Evolutionary conservation across 148 eudicot species (phyloP).

Genomic region (Fagopyrum esculentum): DNA sequence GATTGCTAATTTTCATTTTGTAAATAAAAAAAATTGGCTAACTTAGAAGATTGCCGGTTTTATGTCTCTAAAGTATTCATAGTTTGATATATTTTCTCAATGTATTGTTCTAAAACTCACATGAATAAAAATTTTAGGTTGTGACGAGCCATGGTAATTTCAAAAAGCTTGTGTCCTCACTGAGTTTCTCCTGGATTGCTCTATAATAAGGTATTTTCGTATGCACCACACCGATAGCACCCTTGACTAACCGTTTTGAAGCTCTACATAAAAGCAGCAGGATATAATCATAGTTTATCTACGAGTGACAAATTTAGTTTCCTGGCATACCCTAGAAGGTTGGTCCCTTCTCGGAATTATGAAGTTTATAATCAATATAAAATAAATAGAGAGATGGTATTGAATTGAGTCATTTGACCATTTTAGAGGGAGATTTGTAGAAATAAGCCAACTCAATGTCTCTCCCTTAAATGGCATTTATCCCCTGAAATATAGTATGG

Average conservation of each 20-base stretch:
- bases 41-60: background rate
- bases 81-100: background rate
- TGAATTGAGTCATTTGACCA: too few relatives aligned
- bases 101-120: background rate
- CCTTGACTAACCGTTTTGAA: background rate
- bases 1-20: background rate
- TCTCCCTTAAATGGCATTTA: too few relatives aligned
- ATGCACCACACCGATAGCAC: background rate
- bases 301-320: background rate
- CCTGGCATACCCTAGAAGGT: background rate
- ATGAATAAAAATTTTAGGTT: background rate
- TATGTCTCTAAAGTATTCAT: background rate
- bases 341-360: background rate
- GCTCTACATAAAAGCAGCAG: background rate
- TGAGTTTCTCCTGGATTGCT: background rate
- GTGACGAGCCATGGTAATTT: background rate
- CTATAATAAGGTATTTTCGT: conserved; percentile 4
- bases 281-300: background rate
- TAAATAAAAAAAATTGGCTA: background rate
- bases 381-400: too few relatives aligned
- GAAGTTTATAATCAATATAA: background rate
- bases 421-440: too few relatives aligned
- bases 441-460: too few relatives aligned
- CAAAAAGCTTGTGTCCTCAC: background rate
- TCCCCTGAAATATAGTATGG: too few relatives aligned